These are phyloP conservation scores for Trichophyton rubrum DNA, from an alignment of 2,329 filamentous ascomycete genomes.

Conservation along the genomic window DNA sequence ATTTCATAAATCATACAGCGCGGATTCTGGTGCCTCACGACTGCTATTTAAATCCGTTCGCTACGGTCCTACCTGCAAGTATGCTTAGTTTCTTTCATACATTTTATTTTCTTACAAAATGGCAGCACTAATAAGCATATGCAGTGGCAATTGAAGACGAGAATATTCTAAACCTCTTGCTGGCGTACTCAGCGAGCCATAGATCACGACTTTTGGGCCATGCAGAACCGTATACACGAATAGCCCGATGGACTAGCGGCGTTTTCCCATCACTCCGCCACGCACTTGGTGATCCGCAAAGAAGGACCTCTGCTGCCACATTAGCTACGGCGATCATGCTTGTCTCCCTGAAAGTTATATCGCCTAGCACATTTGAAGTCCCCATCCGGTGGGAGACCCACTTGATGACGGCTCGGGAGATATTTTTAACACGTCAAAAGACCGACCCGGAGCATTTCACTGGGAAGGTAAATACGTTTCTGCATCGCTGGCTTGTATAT, in stretches of 20 bases:
- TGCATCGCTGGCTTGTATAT: constrained; percentile 73
- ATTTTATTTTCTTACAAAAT: background rate
- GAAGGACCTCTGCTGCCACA: constrained; percentile 57
- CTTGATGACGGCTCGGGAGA: constrained; percentile 59
- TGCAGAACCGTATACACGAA: constrained; percentile 61
- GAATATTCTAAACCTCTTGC: constrained; percentile 61
- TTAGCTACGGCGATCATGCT: constrained; percentile 77
- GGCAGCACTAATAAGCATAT: constrained; percentile 19
- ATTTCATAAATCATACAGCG: constrained; percentile 69
- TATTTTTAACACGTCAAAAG: constrained; percentile 56
- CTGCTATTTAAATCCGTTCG: constrained; percentile 48
- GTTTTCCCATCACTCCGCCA: constrained; percentile 54
- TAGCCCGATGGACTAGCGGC: constrained; percentile 67
- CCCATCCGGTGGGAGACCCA: constrained; percentile 70
- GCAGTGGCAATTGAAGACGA: constrained; percentile 33
- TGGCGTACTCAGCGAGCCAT: constrained; percentile 77
- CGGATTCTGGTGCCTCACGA: constrained; percentile 52
- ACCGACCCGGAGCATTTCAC: constrained; percentile 41
- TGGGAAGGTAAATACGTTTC: constrained; percentile 55
- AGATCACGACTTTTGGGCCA: constrained; percentile 62
- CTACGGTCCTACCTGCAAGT: constrained; percentile 50
- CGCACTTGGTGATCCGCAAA: constrained; percentile 49
- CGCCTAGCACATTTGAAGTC: constrained; percentile 68
- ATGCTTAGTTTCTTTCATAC: constrained; percentile 28
- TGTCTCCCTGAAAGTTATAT: constrained; percentile 70